These are phyloP conservation scores for Rhododendron vialii DNA, from an alignment of 148 eudicot genomes.

Conservation along the genomic window DNA sequence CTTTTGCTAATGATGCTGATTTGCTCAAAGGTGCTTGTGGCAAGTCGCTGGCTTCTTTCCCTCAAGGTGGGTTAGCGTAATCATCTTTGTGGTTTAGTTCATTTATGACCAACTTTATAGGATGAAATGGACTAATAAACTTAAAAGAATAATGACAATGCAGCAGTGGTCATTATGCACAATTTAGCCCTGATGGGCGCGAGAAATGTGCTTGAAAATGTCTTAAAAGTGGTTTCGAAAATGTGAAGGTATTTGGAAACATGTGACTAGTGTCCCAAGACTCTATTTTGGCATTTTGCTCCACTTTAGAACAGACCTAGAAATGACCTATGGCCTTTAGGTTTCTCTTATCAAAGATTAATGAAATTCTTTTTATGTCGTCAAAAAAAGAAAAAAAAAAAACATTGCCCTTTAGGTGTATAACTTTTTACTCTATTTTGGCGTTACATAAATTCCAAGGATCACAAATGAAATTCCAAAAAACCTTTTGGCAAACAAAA, in stretches of 20 bases:
- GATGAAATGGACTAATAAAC: neutral
- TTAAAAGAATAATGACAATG: neutral
- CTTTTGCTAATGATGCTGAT: constrained; percentile 82
- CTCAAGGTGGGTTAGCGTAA: constrained; percentile 61
- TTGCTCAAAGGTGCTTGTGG: constrained; percentile 97
- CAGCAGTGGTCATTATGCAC: neutral
- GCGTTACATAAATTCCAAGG: neutral
- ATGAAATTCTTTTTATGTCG: too few relatives aligned
- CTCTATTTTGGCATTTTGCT: neutral
- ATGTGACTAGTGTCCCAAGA: neutral
- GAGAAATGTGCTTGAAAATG: neutral
- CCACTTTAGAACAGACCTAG: neutral
- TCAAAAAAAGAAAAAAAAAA: too few relatives aligned
- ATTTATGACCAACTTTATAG: neutral
- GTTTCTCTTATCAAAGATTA: neutral
- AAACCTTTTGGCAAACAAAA: neutral
- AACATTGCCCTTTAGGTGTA: neutral
- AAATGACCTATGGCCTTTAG: neutral
- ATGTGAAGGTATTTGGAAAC: neutral
- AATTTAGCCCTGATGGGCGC: neutral
- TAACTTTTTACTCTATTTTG: neutral
- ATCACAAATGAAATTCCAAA: neutral
- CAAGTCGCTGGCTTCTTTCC: constrained; percentile 96
- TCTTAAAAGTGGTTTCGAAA: neutral
- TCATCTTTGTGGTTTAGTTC: constrained; percentile 3